These are phyloP conservation scores for Fusarium pininemorale DNA, from an alignment of 2,329 filamentous ascomycete species.

Conservation along the genomic window DNA sequence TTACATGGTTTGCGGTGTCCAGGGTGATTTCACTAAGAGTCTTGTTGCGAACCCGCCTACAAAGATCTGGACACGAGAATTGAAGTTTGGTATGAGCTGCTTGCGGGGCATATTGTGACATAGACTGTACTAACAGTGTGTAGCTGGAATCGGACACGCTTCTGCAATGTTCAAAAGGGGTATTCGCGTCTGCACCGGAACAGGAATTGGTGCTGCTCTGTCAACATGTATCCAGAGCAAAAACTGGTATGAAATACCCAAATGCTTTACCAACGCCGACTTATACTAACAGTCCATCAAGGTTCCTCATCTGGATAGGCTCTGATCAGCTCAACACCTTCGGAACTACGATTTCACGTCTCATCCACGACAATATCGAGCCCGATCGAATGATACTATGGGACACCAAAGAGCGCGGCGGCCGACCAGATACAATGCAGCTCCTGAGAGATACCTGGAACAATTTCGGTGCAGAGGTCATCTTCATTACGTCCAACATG, in stretches of 20 bases:
- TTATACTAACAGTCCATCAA: not conserved
- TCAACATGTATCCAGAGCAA: slow-evolving; percentile 6
- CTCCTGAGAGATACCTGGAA: not conserved
- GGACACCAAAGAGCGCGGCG: not conserved
- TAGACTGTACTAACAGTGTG: fast-evolving
- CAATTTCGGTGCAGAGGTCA: not conserved
- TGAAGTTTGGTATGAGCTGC: not conserved
- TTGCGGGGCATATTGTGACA: fast-evolving
- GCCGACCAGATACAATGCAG: not conserved
- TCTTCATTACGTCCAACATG: slow-evolving; percentile 3
- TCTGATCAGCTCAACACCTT: not conserved
- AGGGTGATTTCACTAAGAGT: not conserved
- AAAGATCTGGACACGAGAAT: not conserved
- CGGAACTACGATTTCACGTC: not conserved
- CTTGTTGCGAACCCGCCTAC: not conserved
- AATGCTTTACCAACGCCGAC: fast-evolving
- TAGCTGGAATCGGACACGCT: slow-evolving; percentile 2
- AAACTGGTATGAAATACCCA: not conserved
- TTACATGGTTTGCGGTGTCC: slow-evolving; percentile 2
- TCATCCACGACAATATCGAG: not conserved
- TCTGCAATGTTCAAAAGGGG: not conserved
- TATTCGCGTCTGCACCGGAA: not conserved
- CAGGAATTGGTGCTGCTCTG: not conserved
- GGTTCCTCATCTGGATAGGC: slow-evolving; percentile 1
- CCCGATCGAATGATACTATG: not conserved